Percentiles rank a stretch among this genome's conserved stretches.
Conservation (phyloP, 495 filamentous ascomycete species). For the Tuber magnatum region DNA sequence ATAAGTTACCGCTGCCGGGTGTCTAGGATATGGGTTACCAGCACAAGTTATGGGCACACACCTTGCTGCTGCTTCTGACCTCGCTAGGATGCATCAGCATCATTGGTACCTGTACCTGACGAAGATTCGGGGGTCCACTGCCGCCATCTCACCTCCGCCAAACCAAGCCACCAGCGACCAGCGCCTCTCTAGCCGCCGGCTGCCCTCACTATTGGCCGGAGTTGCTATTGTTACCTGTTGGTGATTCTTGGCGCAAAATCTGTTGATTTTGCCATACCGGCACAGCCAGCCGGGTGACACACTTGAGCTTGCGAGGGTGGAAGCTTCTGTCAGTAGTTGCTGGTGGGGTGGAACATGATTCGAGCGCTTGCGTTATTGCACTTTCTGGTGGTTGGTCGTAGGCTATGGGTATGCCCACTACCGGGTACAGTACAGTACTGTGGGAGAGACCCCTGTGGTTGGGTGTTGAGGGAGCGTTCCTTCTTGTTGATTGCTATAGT, state of each 20-base stretch:
- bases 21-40: neutral
- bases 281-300: neutral
- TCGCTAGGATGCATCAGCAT: neutral
- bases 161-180: neutral
- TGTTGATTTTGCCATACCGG: neutral
- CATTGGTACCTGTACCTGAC: neutral
- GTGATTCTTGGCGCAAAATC: neutral
- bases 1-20: neutral
- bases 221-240: neutral
- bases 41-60: neutral
- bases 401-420: neutral
- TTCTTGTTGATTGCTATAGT: too few species aligned
- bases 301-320: neutral
- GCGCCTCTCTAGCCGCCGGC: neutral
- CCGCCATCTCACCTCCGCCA: neutral
- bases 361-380: neutral
- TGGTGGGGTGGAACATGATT: too few species aligned
- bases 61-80: neutral
- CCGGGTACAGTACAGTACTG: too few species aligned
- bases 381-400: neutral
- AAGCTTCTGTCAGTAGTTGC: neutral
- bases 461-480: too few species aligned
- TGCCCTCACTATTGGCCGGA: neutral
- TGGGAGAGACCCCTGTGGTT: too few species aligned
- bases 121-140: neutral